These are phyloP conservation scores for Cladosporium velox DNA, from an alignment of 2,329 filamentous ascomycete species.

Conservation along the genomic window DNA sequence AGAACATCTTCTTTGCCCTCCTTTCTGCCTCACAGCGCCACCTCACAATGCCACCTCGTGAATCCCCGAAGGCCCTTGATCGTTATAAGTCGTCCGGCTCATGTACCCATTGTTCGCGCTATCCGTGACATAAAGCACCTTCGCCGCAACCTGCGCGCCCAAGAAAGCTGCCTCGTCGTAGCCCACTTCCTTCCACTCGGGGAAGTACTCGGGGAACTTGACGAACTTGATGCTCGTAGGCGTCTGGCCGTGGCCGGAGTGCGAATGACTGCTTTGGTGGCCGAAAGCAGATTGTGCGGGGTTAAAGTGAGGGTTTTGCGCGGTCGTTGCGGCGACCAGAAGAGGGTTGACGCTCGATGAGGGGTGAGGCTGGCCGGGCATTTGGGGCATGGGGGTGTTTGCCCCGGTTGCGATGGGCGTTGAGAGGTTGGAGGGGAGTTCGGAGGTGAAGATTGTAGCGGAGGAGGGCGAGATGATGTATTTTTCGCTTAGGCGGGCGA, in stretches of 20 bases:
- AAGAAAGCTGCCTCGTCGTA: slow-evolving; percentile 84
- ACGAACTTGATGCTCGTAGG: slow-evolving; percentile 82
- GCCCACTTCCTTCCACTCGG: slow-evolving; percentile 78
- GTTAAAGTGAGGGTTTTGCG: slow-evolving; percentile 57
- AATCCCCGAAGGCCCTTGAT: slow-evolving; percentile 64
- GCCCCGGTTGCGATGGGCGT: slow-evolving; percentile 88
- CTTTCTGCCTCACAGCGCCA: neutral
- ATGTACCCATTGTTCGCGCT: slow-evolving; percentile 67
- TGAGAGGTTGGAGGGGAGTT: slow-evolving; percentile 89
- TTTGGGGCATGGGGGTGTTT: slow-evolving; percentile 75
- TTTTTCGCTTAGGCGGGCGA: slow-evolving; percentile 75
- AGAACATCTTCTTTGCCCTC: neutral
- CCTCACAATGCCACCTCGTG: slow-evolving; percentile 52
- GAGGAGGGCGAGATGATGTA: slow-evolving; percentile 90
- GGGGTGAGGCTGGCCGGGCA: slow-evolving; percentile 45
- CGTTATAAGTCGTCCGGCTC: slow-evolving; percentile 68
- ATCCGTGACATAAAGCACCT: slow-evolving; percentile 70
- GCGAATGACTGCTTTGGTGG: slow-evolving; percentile 40
- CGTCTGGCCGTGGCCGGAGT: slow-evolving; percentile 69
- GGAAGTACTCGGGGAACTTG: slow-evolving; percentile 78
- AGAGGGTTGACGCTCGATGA: slow-evolving; percentile 73
- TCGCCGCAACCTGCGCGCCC: slow-evolving; percentile 82
- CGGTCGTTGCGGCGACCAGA: slow-evolving; percentile 84
- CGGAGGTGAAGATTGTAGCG: slow-evolving; percentile 94
- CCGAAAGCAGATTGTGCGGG: slow-evolving; percentile 31